phyloP scores from a whole-genome alignment of 106 monocot genomes.

The Hemerocallis citrina region DNA sequence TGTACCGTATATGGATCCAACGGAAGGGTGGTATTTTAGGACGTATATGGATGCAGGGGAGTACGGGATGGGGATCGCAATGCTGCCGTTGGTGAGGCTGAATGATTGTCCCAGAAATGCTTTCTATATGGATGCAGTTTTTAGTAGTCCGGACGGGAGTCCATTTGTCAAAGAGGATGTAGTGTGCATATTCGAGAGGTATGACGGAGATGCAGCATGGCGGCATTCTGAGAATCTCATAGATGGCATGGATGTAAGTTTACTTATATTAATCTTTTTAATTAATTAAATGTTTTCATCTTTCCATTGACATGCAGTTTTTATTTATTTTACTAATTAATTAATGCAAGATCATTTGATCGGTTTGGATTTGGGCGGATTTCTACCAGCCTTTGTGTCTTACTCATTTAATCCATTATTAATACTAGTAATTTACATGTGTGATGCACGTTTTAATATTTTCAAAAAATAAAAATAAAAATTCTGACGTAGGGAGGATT shows the following conservation, averaged over 20 bases:
- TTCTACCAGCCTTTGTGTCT: too few relatives aligned
- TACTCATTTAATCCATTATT: too few relatives aligned
- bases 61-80: slow-evolving; percentile 66
- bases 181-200: slow-evolving; percentile 69
- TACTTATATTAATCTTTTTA: background rate
- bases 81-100: slow-evolving; percentile 63
- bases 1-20: slow-evolving; percentile 90
- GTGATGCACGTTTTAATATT: too few relatives aligned
- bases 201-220: slow-evolving; percentile 68
- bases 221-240: slow-evolving; percentile 46
- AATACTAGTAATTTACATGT: too few relatives aligned
- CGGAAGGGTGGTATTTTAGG: slow-evolving; percentile 86
- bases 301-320: too few relatives aligned
- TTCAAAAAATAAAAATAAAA: too few relatives aligned
- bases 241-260: background rate
- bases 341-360: too few relatives aligned
- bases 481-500: too few relatives aligned
- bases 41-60: slow-evolving; percentile 87
- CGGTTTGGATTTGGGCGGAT: too few relatives aligned
- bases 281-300: too few relatives aligned
- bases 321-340: too few relatives aligned
- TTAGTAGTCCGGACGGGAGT: slow-evolving; percentile 45
- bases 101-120: slow-evolving; percentile 83
- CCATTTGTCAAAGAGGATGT: slow-evolving; percentile 52
- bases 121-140: slow-evolving; percentile 56